A percentile compares a stretch with the other conserved stretches of the same genome.
These are phyloP conservation scores for Peniophora sp. DNA, from an alignment of 1,284 basidiomycete species.

Conservation along the genomic window DNA sequence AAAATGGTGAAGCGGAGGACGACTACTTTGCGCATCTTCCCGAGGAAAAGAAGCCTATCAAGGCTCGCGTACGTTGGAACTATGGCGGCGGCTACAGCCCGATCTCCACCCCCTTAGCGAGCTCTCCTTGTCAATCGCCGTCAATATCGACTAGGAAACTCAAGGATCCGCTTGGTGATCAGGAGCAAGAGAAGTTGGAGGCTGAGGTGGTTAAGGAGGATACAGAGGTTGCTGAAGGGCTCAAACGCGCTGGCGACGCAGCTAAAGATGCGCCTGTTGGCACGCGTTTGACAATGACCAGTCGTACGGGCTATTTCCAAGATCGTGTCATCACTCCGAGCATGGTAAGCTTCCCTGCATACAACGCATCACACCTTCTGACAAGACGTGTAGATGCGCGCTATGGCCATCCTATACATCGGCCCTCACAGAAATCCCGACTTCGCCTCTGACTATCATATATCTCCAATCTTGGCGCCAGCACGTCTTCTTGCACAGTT, in stretches of 20 bases:
- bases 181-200: conserved; percentile 10
- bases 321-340: conserved; percentile 85
- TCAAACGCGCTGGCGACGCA: conserved; percentile 18
- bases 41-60: conserved; percentile 56
- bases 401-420: conserved; percentile 97
- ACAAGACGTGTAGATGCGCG: conserved; percentile 74
- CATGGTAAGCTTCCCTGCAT: conserved; percentile 57
- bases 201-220: conserved; percentile 9
- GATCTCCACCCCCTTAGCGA: conserved; percentile 1
- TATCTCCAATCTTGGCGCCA: conserved; percentile 91
- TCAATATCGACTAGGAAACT: conserved; percentile 6
- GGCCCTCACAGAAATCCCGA: conserved; percentile 90
- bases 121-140: neutral
- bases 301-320: conserved; percentile 90
- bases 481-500: conserved; percentile 81
- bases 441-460: conserved; percentile 89
- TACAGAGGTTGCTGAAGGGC: conserved; percentile 10
- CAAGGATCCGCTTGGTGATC: conserved; percentile 21
- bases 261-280: conserved; percentile 46
- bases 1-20: conserved; percentile 30
- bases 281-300: conserved; percentile 92
- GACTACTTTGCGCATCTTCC: conserved; percentile 30
- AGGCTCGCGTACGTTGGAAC: conserved; percentile 47
- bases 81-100: conserved; percentile 17
- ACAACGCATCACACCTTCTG: neutral